Base-by-base conservation (phyloP, 1,284 basidiomycete species). In the Cutaneotrichosporon arboriforme region DNA sequence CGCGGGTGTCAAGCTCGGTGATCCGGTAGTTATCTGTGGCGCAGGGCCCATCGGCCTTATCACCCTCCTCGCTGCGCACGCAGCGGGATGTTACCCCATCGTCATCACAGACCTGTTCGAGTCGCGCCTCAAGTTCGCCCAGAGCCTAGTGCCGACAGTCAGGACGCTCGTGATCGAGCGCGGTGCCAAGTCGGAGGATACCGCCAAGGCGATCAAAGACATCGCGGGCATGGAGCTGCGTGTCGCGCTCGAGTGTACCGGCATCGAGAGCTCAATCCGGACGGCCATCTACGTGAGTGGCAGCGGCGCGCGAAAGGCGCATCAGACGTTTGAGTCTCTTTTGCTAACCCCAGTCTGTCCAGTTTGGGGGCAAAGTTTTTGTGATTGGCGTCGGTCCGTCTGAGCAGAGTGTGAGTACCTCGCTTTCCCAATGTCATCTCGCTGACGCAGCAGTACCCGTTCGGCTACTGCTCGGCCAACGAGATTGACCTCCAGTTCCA, bases 231-330 rank as follows among this genome's bases (percentile, higher is more conserved):
- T 57, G 13, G 36, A 36, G 41, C 44, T 77, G 10, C 58, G 58
- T n/a, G 58, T 76, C 31, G 75, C 74, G 0, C 46, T 77, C 49
- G 75, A 77, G 49, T 75, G 73, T 58, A 92, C 89, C 46, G 92
- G 92, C 15, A 88, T 92, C 22, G 89, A 94, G 73, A 83, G 83
- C 35, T 89, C 85, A 13, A 87, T 96, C 61, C 85, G 88, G 67
- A 87, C 87, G n/a, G 89, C 83, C 4, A 80, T 90, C 59, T 81
- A 81, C 64, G 77, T 90, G 62, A 66, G 72, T 72, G 7, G 13
- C 10, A 20, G 21, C 10, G 26, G 26, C 26, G 26, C 26, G n/a
- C n/a, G n/a, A n/a, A n/a, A n/a, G n/a, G n/a, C n/a, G n/a, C n/a
- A n/a, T n/a, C n/a, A n/a, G n/a, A n/a, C n/a, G n/a, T n/a, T 9